phyloP scores from a whole-genome alignment of 768 basidiomycete species.

The Amanita exitialis region DNA sequence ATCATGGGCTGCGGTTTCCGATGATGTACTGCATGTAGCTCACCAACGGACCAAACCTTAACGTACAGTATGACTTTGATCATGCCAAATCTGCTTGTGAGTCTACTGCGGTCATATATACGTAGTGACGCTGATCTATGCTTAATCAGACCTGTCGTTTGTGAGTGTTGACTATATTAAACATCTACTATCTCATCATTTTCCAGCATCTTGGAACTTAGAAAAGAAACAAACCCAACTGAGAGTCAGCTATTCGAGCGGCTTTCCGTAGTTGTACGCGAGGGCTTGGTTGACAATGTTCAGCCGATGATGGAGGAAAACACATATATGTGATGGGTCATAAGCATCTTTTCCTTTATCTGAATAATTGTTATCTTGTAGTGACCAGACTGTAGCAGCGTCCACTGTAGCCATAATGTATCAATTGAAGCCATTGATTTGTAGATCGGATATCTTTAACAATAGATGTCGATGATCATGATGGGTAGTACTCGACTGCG shows the following conservation, averaged over 20 bases:
- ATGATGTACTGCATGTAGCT: too few species aligned
- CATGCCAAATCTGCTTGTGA: background rate
- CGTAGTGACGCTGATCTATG: background rate
- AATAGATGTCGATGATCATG: too few species aligned
- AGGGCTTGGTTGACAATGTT: background rate
- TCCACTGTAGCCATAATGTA: too few species aligned
- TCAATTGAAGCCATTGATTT: too few species aligned
- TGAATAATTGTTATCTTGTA: too few species aligned
- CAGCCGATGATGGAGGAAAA: background rate
- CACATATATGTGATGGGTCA: too few species aligned
- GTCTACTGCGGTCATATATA: background rate
- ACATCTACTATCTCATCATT: too few species aligned
- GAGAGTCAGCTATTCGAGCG: background rate
- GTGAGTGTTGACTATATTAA: background rate
- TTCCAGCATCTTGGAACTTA: background rate
- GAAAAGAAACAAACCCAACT: background rate
- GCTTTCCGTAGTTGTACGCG: conserved; percentile 14
- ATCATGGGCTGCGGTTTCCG: too few species aligned
- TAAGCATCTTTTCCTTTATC: too few species aligned
- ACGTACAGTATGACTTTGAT: background rate
- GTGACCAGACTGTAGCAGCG: too few species aligned
- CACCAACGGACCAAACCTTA: background rate
- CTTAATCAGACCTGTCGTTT: background rate
- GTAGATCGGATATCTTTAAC: too few species aligned
- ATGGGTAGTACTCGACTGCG: too few species aligned